Conservation (phyloP, 345 rosid genomes). For the Brassica rapa region DNA sequence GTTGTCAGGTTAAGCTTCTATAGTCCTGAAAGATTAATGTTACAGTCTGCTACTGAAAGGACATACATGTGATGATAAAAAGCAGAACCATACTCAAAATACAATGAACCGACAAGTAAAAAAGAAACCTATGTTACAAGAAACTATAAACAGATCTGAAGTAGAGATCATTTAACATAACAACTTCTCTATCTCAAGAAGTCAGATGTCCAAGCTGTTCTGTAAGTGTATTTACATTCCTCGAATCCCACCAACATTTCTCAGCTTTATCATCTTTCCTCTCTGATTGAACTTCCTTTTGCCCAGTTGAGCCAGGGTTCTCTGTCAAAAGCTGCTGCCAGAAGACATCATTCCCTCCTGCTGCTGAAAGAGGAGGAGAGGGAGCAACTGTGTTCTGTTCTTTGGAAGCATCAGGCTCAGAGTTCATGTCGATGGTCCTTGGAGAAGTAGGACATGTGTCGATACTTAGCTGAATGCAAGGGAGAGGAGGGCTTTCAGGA, state of each 20-base stretch:
- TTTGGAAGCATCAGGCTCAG: conserved; percentile 56
- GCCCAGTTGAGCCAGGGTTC: conserved; percentile 76
- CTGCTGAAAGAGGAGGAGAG: conserved; percentile 27
- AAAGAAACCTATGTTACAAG: conserved; percentile 20
- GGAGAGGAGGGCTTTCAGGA: conserved; percentile 65
- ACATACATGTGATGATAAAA: conserved; percentile 16
- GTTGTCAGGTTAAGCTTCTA: not conserved
- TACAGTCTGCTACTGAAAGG: conserved; percentile 13
- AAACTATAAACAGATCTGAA: conserved; percentile 4
- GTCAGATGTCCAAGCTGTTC: conserved; percentile 87
- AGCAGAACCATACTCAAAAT: conserved; percentile 4
- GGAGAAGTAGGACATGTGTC: conserved; percentile 50
- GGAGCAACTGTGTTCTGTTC: conserved; percentile 17
- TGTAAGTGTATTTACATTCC: conserved; percentile 71
- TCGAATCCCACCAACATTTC: conserved; percentile 63
- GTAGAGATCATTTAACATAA: conserved; percentile 29
- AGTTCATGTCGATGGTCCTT: conserved; percentile 73
- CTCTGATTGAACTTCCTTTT: conserved; percentile 68
- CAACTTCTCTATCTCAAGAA: conserved; percentile 71
- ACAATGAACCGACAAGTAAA: not conserved
- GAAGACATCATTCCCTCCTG: conserved; percentile 85
- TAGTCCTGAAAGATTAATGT: not conserved
- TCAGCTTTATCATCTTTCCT: conserved; percentile 48
- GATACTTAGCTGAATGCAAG: conserved; percentile 56
- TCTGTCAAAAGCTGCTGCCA: conserved; percentile 97